Conservation (phyloP, 2,329 filamentous ascomycete species). For the Alternaria incomplexa region DNA sequence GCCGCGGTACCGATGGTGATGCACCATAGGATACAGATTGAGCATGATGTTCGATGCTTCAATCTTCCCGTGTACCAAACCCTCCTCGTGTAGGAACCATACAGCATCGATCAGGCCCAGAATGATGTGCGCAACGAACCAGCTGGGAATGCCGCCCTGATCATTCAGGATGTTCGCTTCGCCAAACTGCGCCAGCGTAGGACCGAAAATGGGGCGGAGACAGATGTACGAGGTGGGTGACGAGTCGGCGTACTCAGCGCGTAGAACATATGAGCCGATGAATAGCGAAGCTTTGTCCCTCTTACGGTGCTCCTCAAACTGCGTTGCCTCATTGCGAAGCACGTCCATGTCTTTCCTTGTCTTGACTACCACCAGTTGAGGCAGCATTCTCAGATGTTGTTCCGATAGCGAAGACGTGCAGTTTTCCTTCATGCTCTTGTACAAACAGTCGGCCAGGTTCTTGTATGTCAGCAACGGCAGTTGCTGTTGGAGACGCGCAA, state of each 20-base stretch:
- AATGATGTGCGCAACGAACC: slow-evolving; percentile 20
- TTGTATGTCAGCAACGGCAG: not conserved
- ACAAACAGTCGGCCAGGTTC: not conserved
- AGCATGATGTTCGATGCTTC: slow-evolving; percentile 9
- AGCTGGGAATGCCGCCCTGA: slow-evolving; percentile 4
- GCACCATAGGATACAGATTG: slow-evolving; percentile 5
- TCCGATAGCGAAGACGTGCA: not conserved
- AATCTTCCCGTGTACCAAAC: slow-evolving; percentile 7
- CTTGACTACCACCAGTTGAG: slow-evolving; percentile 8
- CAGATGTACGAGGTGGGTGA: slow-evolving; percentile 5
- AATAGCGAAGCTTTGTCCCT: not conserved
- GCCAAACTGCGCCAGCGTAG: slow-evolving; percentile 13
- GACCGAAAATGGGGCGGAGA: slow-evolving; percentile 16
- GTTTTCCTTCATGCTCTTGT: not conserved
- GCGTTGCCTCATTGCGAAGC: not conserved
- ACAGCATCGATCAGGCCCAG: slow-evolving; percentile 13
- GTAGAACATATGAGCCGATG: not conserved
- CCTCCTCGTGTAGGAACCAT: slow-evolving; percentile 3
- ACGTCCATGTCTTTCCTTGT: not conserved
- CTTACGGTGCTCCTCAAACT: not conserved
- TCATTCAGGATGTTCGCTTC: not conserved
- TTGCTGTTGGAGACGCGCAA: not conserved
- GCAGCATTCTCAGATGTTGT: not conserved
- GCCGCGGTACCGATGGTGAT: slow-evolving; percentile 11
- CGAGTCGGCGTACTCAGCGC: not conserved